These are phyloP conservation scores for Rhizopus arrhizus DNA, from an alignment of 371 early-diverging fungal species.

Conservation along the genomic window DNA sequence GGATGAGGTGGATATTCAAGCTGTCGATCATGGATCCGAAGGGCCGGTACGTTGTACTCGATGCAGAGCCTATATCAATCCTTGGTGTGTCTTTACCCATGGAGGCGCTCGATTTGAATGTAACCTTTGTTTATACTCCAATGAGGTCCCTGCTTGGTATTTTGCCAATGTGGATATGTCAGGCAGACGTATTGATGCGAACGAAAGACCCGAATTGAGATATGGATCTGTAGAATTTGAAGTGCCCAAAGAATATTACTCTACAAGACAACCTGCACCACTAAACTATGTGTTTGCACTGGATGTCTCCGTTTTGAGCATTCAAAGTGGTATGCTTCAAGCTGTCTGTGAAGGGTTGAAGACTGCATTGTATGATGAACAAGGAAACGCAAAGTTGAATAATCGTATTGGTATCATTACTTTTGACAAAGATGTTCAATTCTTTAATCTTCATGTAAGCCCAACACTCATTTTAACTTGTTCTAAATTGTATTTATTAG, in stretches of 20 bases:
- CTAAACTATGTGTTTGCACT: slow-evolving; percentile 89
- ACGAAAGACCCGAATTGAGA: slow-evolving; percentile 88
- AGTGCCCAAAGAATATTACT: slow-evolving; percentile 76
- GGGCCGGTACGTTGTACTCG: slow-evolving; percentile 93
- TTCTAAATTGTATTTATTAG: slow-evolving; percentile 33
- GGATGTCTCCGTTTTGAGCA: slow-evolving; percentile 87
- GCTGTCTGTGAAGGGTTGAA: slow-evolving; percentile 73
- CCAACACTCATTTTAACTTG: background rate
- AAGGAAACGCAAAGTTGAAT: slow-evolving; percentile 28
- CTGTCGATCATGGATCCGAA: slow-evolving; percentile 87
- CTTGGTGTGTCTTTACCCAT: slow-evolving; percentile 83
- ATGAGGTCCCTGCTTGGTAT: slow-evolving; percentile 87
- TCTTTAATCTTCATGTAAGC: slow-evolving; percentile 86
- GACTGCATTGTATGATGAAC: slow-evolving; percentile 65
- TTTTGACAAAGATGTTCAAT: slow-evolving; percentile 88
- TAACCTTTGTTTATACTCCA: slow-evolving; percentile 88
- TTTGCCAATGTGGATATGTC: slow-evolving; percentile 95
- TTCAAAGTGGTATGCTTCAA: slow-evolving; percentile 82
- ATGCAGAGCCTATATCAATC: slow-evolving; percentile 95
- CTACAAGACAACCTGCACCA: slow-evolving; percentile 69
- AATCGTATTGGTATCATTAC: slow-evolving; percentile 87
- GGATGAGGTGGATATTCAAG: slow-evolving; percentile 81
- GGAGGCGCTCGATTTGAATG: slow-evolving; percentile 92
- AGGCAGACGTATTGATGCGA: slow-evolving; percentile 86
- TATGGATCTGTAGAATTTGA: slow-evolving; percentile 92